A percentile compares a stretch with the other conserved stretches of the same genome.
phyloP scores from a whole-genome alignment of 2,329 filamentous ascomycete species.

The Lachnellula arida region DNA sequence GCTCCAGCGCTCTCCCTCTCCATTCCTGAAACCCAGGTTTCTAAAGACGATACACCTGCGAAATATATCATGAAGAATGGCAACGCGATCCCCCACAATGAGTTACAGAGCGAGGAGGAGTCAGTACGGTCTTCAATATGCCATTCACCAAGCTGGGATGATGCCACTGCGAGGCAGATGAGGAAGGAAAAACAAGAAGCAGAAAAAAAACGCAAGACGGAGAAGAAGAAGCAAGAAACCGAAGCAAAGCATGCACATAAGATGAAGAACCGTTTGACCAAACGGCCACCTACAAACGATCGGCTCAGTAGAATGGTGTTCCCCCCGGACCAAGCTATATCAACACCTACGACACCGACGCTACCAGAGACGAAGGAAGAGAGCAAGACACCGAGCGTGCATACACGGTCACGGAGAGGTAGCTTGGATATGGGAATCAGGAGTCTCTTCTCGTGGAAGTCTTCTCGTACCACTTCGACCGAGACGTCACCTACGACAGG shows the following conservation, averaged over 20 bases:
- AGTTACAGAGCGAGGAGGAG: slow-evolving; percentile 12
- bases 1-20: slow-evolving; percentile 18
- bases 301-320: slow-evolving; percentile 13
- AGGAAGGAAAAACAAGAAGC: slow-evolving; percentile 40
- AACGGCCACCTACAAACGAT: slow-evolving; percentile 26
- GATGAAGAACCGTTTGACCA: slow-evolving; percentile 32
- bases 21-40: slow-evolving; percentile 9
- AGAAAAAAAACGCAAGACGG: slow-evolving; percentile 38
- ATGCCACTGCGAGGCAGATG: slow-evolving; percentile 44
- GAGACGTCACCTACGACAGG: slow-evolving; percentile 7
- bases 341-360: slow-evolving; percentile 7
- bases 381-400: background rate
- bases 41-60: slow-evolving; percentile 8
- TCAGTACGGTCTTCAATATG: slow-evolving; percentile 42
- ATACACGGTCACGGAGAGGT: slow-evolving; percentile 14
- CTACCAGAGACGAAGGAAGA: slow-evolving; percentile 3
- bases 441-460: slow-evolving; percentile 18
- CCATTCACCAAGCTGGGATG: slow-evolving; percentile 59
- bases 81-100: slow-evolving; percentile 13
- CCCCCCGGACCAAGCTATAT: slow-evolving; percentile 13
- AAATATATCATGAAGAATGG: slow-evolving; percentile 19
- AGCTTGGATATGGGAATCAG: slow-evolving; percentile 24
- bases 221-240: slow-evolving; percentile 36
- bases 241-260: slow-evolving; percentile 37
- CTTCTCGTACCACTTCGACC: slow-evolving; percentile 2